phyloP scores from a whole-genome alignment of 1,284 basidiomycete genomes.

The Peniophora sp. region DNA sequence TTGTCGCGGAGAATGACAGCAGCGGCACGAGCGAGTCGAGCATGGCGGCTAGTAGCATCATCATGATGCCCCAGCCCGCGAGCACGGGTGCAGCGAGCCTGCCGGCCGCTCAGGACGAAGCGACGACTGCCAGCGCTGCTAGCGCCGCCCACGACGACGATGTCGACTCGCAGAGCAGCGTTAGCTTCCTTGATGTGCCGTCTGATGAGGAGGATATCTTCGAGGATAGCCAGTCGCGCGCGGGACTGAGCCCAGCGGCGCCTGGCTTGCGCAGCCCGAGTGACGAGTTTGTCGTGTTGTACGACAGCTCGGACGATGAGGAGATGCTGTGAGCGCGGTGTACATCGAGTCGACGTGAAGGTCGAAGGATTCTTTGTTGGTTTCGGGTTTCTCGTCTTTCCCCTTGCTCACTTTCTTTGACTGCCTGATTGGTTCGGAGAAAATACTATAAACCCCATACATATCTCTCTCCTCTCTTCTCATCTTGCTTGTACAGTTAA shows the following conservation, averaged over 20 bases:
- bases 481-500: no score
- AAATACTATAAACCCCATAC: no score
- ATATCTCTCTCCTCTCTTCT: no score
- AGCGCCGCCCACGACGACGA: constrained; percentile 35
- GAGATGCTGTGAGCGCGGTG: background rate
- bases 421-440: no score
- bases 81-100: constrained; percentile 14
- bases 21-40: constrained; percentile 33
- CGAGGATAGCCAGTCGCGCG: constrained; percentile 48
- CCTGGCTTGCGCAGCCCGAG: constrained; percentile 10
- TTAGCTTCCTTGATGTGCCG: constrained; percentile 55
- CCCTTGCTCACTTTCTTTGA: no score
- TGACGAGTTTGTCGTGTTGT: constrained; percentile 59
- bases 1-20: constrained; percentile 22
- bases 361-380: no score
- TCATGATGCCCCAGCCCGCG: constrained; percentile 42
- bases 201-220: constrained; percentile 39
- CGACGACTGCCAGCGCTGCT: constrained; percentile 15
- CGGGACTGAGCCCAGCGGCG: constrained; percentile 22
- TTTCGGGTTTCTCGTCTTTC: no score
- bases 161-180: constrained; percentile 49
- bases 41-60: constrained; percentile 59
- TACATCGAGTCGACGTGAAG: no score
- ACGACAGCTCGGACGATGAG: constrained; percentile 52
- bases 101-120: constrained; percentile 14